phyloP scores from a whole-genome alignment of 805 yeast genomes.

The Candida suzukii region DNA sequence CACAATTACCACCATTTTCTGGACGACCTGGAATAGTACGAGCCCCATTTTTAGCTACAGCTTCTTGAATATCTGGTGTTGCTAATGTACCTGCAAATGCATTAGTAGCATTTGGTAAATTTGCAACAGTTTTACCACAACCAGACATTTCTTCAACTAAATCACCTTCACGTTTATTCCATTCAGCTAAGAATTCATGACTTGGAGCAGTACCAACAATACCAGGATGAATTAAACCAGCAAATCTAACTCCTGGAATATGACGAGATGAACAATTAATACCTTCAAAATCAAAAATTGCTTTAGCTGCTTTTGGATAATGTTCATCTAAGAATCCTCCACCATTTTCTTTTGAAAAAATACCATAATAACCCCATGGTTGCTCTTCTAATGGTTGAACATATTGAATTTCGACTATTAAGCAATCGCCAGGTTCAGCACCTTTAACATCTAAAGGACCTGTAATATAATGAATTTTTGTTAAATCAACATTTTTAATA shows the following conservation, averaged over 20 bases:
- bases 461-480: constrained; percentile 39
- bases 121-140: constrained; percentile 31
- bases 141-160: constrained; percentile 29
- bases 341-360: constrained; percentile 41
- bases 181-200: constrained; percentile 31
- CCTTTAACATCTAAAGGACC: constrained; percentile 41
- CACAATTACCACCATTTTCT: constrained; percentile 49
- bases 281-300: constrained; percentile 46
- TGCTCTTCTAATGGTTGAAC: constrained; percentile 45
- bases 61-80: constrained; percentile 10
- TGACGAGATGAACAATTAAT: constrained; percentile 43
- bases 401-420: constrained; percentile 43
- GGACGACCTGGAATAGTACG: constrained; percentile 48
- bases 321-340: constrained; percentile 43
- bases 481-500: constrained; percentile 35
- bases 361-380: constrained; percentile 49
- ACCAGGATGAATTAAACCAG: constrained; percentile 47
- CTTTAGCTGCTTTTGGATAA: constrained; percentile 46
- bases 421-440: constrained; percentile 40
- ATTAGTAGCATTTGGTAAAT: constrained; percentile 27
- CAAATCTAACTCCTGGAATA: constrained; percentile 41
- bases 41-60: constrained; percentile 36
- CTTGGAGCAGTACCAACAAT: constrained; percentile 47
- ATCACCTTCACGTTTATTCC: constrained; percentile 37
- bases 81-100: constrained; percentile 37